Conservation (phyloP, 169 alveolate species). For the Plasmodium fragile region DNA sequence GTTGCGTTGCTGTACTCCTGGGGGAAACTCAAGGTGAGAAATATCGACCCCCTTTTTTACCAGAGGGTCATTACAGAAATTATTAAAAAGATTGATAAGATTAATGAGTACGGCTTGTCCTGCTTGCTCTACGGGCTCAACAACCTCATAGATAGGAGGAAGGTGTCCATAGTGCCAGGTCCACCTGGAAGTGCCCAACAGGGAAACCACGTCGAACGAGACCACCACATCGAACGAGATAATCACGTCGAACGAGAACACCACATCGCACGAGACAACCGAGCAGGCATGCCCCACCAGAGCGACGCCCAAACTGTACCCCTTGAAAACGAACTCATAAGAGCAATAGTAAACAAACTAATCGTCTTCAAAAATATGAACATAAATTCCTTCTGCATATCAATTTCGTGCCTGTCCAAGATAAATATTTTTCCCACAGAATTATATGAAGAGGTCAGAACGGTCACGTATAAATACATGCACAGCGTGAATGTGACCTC, state of each 20-base stretch:
- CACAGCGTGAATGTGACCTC: constrained; percentile 56
- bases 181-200: background rate
- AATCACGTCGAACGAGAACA: background rate
- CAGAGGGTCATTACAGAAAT: constrained; percentile 28
- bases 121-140: constrained; percentile 55
- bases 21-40: constrained; percentile 58
- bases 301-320: background rate
- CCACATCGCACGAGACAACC: background rate
- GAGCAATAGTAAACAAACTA: constrained; percentile 33
- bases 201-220: background rate
- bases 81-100: constrained; percentile 34
- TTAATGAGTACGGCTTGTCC: constrained; percentile 70
- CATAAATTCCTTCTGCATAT: constrained; percentile 63
- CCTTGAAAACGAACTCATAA: constrained; percentile 51
- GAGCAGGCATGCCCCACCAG: background rate
- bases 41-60: constrained; percentile 15
- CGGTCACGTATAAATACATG: constrained; percentile 44
- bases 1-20: constrained; percentile 50
- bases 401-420: constrained; percentile 57
- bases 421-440: constrained; percentile 47
- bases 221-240: background rate
- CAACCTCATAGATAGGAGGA: constrained; percentile 37
- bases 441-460: constrained; percentile 53
- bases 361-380: constrained; percentile 58
- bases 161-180: background rate